Conservation (phyloP, 116 monocot species). For the Posidonia oceanica region DNA sequence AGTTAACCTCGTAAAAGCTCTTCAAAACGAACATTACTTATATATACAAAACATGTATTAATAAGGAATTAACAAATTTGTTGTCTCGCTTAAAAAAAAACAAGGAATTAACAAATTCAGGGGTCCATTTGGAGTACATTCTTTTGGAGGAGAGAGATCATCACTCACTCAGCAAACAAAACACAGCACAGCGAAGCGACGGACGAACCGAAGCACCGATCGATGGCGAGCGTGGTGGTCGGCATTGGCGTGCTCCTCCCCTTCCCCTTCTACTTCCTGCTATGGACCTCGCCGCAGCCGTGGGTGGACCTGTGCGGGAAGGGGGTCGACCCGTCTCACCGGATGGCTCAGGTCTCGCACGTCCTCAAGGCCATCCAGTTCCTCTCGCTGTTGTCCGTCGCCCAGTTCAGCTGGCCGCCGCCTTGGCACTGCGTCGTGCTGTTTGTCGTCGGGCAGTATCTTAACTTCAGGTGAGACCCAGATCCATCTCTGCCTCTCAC, state of each 20-base stretch:
- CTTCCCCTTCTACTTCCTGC: constrained; percentile 77
- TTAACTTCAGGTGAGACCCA: constrained; percentile 64
- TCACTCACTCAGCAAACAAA: no score
- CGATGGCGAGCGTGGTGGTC: constrained; percentile 14
- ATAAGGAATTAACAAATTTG: no score
- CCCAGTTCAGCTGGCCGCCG: constrained; percentile 43
- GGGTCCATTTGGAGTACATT: no score
- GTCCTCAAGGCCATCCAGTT: constrained; percentile 57
- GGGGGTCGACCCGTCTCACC: constrained; percentile 66
- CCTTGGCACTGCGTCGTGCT: constrained; percentile 49
- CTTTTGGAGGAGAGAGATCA: no score
- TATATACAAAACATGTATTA: no score
- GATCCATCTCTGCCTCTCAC: neutral
- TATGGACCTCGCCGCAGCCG: constrained; percentile 65
- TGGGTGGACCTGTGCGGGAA: constrained; percentile 83
- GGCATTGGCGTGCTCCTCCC: constrained; percentile 40
- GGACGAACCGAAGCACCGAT: no score
- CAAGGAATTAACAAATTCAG: no score
- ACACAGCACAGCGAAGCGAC: no score
- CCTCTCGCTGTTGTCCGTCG: constrained; percentile 52
- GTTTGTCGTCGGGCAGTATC: constrained; percentile 68
- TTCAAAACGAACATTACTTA: no score
- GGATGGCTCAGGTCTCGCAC: constrained; percentile 82
- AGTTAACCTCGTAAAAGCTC: no score
- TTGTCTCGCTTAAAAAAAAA: no score